Conservation (phyloP, 768 basidiomycete genomes). For the Tubosaeta brunneosetosa region DNA sequence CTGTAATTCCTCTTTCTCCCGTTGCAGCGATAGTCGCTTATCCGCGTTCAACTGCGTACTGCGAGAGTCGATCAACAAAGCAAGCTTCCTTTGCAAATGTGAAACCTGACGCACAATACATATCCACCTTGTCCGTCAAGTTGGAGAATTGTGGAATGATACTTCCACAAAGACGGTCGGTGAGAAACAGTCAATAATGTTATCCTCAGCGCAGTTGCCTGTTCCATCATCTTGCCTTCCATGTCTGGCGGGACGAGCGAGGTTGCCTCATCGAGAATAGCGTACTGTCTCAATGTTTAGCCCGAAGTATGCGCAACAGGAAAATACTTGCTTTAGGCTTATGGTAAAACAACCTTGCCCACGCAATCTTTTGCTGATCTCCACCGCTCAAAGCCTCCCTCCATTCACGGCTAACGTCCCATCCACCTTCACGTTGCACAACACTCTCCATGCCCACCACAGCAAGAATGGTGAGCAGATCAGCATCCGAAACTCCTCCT, state of each 20-base stretch:
- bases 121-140: constrained; percentile 95
- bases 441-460: constrained; percentile 82
- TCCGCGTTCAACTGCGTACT: constrained; percentile 90
- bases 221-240: constrained; percentile 93
- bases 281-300: constrained; percentile 56
- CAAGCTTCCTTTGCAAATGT: neutral
- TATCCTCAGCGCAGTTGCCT: constrained; percentile 81
- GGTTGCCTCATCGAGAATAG: constrained; percentile 95
- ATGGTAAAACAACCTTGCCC: constrained; percentile 96
- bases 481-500: constrained; percentile 71
- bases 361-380: constrained; percentile 95
- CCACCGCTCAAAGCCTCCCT: constrained; percentile 89
- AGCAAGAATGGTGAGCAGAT: constrained; percentile 66
- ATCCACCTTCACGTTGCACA: constrained; percentile 94
- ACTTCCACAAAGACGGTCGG: constrained; percentile 90
- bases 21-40: constrained; percentile 83
- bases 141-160: constrained; percentile 83
- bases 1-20: constrained; percentile 90
- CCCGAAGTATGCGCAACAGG: neutral
- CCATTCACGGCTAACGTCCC: constrained; percentile 90
- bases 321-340: constrained; percentile 65
- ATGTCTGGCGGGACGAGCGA: constrained; percentile 90
- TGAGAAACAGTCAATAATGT: constrained; percentile 94
- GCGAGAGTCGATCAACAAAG: constrained; percentile 3
- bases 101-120: constrained; percentile 65